phyloP scores from a whole-genome alignment of 2,329 filamentous ascomycete genomes.

The Didymella arachidicola region DNA sequence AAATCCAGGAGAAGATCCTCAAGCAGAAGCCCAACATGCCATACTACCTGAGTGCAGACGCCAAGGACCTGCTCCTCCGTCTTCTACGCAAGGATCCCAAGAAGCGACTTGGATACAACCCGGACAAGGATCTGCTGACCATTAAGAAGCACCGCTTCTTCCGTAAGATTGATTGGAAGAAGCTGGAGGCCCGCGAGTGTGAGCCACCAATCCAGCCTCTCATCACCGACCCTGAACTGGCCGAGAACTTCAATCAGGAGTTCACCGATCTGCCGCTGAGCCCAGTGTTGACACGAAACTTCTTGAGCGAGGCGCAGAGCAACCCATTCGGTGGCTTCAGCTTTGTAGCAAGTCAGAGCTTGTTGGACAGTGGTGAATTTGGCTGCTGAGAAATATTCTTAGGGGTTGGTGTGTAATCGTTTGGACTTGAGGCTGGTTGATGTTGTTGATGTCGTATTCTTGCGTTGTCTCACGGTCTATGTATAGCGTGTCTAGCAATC shows the following conservation, averaged over 20 bases:
- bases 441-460: neutral
- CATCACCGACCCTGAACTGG: slow-evolving; percentile 93
- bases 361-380: slow-evolving; percentile 53
- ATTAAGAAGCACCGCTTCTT: slow-evolving; percentile 97
- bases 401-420: neutral
- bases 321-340: slow-evolving; percentile 64
- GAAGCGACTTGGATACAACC: slow-evolving; percentile 86
- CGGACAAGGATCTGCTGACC: slow-evolving; percentile 83
- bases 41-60: slow-evolving; percentile 89
- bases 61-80: slow-evolving; percentile 90
- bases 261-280: slow-evolving; percentile 88
- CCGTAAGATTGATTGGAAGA: slow-evolving; percentile 93
- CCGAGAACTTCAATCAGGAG: slow-evolving; percentile 94
- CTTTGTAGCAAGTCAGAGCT: slow-evolving; percentile 61
- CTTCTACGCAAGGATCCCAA: slow-evolving; percentile 90
- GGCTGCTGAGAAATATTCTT: slow-evolving; percentile 32
- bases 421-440: neutral
- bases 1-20: slow-evolving; percentile 94
- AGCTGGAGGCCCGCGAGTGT: slow-evolving; percentile 80
- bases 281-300: slow-evolving; percentile 61
- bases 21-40: slow-evolving; percentile 89
- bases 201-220: slow-evolving; percentile 90
- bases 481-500: neutral
- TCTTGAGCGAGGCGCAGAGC: slow-evolving; percentile 43
- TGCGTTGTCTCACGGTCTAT: neutral